phyloP scores from a whole-genome alignment of 768 basidiomycete genomes.

The Goffeauzyma gilvescens region DNA sequence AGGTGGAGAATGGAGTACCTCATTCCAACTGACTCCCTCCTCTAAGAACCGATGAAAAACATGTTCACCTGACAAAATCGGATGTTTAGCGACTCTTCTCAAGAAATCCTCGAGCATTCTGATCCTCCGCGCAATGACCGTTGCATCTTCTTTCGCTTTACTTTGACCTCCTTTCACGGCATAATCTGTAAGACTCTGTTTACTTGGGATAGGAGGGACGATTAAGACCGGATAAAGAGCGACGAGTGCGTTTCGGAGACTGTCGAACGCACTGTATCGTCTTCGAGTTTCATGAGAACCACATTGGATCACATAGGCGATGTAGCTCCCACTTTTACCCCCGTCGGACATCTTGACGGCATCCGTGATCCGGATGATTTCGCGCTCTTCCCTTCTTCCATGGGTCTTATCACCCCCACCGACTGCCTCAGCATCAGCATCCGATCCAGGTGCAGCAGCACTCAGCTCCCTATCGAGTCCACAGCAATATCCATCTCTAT shows the following conservation, averaged over 20 bases:
- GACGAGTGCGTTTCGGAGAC: slow-evolving; percentile 58
- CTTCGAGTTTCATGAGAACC: slow-evolving; percentile 50
- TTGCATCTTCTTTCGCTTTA: slow-evolving; percentile 87
- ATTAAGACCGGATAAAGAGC: slow-evolving; percentile 90
- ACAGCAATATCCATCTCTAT: no score
- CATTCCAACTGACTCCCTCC: slow-evolving; percentile 88
- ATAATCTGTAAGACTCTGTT: slow-evolving; percentile 88
- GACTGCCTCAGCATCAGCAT: no score
- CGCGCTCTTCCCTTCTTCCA: no score
- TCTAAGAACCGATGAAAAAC: slow-evolving; percentile 91
- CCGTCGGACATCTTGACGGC: slow-evolving; percentile 85
- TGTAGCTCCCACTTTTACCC: slow-evolving; percentile 67
- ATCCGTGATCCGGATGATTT: slow-evolving; percentile 71
- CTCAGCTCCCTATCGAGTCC: no score
- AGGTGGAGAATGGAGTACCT: slow-evolving; percentile 83
- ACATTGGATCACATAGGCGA: slow-evolving; percentile 87
- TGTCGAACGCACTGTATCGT: slow-evolving; percentile 95
- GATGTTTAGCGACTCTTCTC: slow-evolving; percentile 70
- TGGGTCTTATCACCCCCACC: no score
- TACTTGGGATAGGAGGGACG: slow-evolving; percentile 91
- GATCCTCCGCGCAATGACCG: slow-evolving; percentile 76
- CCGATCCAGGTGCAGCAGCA: no score
- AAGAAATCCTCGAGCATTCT: slow-evolving; percentile 91
- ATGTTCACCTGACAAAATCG: slow-evolving; percentile 88
- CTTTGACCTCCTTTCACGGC: slow-evolving; percentile 65